A percentile compares a stretch with the other conserved stretches of the same genome.
Evolutionary conservation across 2,329 filamentous ascomycete species (phyloP).

Genomic region (Pezicula radicicola): DNA sequence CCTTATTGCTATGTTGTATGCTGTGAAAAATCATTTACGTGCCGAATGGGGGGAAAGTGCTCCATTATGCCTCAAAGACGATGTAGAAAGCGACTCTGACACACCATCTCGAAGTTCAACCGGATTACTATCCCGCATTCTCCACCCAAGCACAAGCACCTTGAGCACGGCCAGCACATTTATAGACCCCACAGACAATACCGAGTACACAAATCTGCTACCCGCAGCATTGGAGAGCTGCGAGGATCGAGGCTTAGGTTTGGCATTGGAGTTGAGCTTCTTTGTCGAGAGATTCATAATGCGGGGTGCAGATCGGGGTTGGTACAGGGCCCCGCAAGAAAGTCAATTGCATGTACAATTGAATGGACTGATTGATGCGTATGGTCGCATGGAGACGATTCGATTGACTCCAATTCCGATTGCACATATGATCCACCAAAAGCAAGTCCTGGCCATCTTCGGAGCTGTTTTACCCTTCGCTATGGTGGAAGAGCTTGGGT

Average conservation of each 20-base stretch:
- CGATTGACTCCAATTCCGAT: background rate
- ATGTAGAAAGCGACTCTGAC: background rate
- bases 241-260: background rate
- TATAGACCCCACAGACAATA: background rate
- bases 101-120: background rate
- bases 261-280: conserved; percentile 1
- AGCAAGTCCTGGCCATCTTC: background rate
- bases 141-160: background rate
- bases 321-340: background rate
- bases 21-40: background rate
- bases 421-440: background rate
- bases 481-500: background rate
- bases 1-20: background rate
- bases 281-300: conserved; percentile 1
- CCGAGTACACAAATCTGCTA: background rate
- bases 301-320: background rate
- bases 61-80: background rate
- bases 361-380: background rate
- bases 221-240: background rate
- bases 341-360: background rate
- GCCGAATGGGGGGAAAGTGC: background rate
- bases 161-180: background rate
- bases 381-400: conserved; percentile 1
- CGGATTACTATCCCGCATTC: background rate
- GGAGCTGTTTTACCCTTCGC: background rate